phyloP scores from a whole-genome alignment of 768 basidiomycete genomes.

The Coprinopsis strossmayeri region DNA sequence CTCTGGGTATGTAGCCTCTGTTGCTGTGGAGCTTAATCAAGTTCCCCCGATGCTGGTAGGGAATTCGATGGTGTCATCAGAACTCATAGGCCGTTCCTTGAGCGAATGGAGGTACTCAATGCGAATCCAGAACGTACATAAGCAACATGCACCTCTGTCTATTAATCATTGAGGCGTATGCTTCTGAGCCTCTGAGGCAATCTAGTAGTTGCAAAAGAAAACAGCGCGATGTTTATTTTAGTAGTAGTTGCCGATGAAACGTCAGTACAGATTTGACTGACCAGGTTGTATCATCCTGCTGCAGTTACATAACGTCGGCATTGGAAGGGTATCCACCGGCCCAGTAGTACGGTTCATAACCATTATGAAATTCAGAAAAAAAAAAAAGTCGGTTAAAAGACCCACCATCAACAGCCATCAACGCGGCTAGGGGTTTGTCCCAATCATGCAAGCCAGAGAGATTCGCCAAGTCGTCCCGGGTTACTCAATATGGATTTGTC shows the following conservation, averaged over 20 bases:
- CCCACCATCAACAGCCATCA: too few relatives aligned
- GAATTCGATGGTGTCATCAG: constrained; percentile 7
- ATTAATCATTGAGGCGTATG: not conserved
- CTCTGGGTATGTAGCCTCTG: not conserved
- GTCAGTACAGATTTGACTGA: too few relatives aligned
- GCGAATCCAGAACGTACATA: constrained; percentile 12
- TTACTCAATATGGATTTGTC: too few relatives aligned
- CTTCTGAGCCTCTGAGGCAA: not conserved
- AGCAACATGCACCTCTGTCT: constrained; percentile 1
- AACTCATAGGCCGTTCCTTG: constrained; percentile 6
- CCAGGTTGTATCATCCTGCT: too few relatives aligned
- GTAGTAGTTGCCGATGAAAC: not conserved
- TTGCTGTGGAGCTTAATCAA: not conserved
- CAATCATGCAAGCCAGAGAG: too few relatives aligned
- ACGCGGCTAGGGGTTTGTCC: too few relatives aligned
- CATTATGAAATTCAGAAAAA: too few relatives aligned
- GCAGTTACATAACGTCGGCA: not conserved
- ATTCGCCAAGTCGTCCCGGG: too few relatives aligned
- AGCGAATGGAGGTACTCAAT: too few relatives aligned
- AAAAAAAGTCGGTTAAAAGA: too few relatives aligned
- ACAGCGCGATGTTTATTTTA: not conserved
- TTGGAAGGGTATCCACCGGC: not conserved
- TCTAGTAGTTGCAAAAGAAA: not conserved
- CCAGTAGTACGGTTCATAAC: not conserved
- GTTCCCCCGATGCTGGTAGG: constrained; percentile 5